Percentiles rank a stretch among this genome's conserved stretches.
Conservation (phyloP, 345 rosid genomes). For the Linum tenue region DNA sequence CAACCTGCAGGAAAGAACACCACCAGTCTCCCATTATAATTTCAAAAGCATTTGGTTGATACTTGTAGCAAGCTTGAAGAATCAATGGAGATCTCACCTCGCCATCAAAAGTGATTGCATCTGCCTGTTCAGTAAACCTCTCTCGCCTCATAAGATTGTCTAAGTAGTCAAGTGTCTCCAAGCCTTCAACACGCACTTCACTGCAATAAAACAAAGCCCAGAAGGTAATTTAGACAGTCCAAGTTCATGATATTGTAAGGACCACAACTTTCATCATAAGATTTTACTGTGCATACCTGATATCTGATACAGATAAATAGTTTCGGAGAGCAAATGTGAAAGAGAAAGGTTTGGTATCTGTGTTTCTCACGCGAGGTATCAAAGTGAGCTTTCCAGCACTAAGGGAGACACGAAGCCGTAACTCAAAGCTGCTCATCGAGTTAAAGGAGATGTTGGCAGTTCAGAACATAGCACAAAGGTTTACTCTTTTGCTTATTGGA, state of each 20-base stretch:
- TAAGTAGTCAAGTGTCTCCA: conserved; percentile 94
- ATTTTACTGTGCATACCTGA: conserved; percentile 44
- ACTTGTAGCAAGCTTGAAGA: background rate
- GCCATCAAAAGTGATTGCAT: conserved; percentile 87
- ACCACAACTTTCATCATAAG: conserved; percentile 7
- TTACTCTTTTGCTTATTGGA: background rate
- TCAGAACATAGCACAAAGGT: background rate
- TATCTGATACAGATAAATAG: conserved; percentile 80
- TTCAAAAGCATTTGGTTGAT: background rate
- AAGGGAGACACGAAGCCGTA: conserved; percentile 71
- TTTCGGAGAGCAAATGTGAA: conserved; percentile 65
- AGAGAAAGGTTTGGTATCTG: conserved; percentile 68
- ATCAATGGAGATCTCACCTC: conserved; percentile 41
- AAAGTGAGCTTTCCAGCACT: conserved; percentile 71
- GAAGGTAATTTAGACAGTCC: conserved; percentile 1
- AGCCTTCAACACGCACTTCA: conserved; percentile 93
- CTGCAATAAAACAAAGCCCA: conserved; percentile 32
- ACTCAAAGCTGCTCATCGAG: conserved; percentile 57
- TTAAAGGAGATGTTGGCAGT: background rate
- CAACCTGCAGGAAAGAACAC: conserved; percentile 31
- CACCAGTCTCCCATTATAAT: background rate
- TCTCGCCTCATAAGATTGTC: conserved; percentile 59
- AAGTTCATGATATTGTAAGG: conserved; percentile 5
- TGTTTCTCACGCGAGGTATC: conserved; percentile 92
- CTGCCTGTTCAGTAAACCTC: conserved; percentile 92